These are phyloP conservation scores for Aspergillus cavernicola DNA, from an alignment of 495 filamentous ascomycete species.

Conservation along the genomic window DNA sequence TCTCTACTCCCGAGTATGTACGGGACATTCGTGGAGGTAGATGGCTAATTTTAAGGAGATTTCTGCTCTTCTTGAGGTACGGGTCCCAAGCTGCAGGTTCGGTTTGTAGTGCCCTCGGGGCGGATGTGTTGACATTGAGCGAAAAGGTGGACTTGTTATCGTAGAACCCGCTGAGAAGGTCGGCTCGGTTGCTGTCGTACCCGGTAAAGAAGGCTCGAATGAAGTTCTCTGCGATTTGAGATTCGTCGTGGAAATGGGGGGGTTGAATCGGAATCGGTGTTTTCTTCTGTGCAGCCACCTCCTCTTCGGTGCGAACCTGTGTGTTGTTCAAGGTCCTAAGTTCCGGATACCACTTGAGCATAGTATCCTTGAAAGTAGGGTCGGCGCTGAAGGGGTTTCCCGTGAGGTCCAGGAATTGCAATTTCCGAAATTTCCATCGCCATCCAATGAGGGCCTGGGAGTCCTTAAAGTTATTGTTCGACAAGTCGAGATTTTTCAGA, in stretches of 20 bases:
- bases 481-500: constrained; percentile 80
- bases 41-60: constrained; percentile 66
- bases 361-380: constrained; percentile 61
- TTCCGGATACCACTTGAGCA: constrained; percentile 76
- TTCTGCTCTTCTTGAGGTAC: constrained; percentile 78
- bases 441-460: constrained; percentile 58
- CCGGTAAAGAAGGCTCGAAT: constrained; percentile 67
- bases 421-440: constrained; percentile 69
- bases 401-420: constrained; percentile 74
- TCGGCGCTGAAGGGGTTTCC: constrained; percentile 69
- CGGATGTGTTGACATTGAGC: constrained; percentile 62
- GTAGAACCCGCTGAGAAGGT: constrained; percentile 65
- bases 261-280: constrained; percentile 64
- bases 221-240: constrained; percentile 69
- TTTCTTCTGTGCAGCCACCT: constrained; percentile 53
- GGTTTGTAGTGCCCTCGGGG: constrained; percentile 48
- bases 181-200: constrained; percentile 69
- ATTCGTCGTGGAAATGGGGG: constrained; percentile 72
- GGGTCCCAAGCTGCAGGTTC: constrained; percentile 57
- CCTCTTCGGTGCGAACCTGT: constrained; percentile 65
- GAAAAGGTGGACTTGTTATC: constrained; percentile 77
- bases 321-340: constrained; percentile 68
- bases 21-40: constrained; percentile 58
- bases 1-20: constrained; percentile 55
- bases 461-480: constrained; percentile 68